phyloP scores from a whole-genome alignment of 331 rosid species.

The Quercus tomentella region DNA sequence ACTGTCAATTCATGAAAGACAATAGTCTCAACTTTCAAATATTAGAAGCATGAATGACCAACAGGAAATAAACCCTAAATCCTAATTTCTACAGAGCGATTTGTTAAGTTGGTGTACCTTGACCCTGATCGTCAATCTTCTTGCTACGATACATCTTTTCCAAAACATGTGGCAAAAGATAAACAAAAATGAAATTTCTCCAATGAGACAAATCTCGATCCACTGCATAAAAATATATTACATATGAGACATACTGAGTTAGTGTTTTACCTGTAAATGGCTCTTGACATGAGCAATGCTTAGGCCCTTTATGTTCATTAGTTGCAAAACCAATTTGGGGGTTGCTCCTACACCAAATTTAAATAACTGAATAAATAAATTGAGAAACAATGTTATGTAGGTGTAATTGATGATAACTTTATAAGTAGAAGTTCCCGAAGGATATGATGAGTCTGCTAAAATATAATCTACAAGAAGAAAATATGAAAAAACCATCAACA shows the following conservation, averaged over 20 bases:
- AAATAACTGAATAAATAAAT: too few species aligned
- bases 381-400: background rate
- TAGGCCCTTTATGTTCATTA: constrained; percentile 52
- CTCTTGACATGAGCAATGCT: constrained; percentile 54
- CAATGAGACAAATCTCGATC: background rate
- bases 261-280: constrained; percentile 44
- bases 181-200: background rate
- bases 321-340: constrained; percentile 45
- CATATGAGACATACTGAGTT: background rate
- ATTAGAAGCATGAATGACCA: background rate
- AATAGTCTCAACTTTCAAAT: background rate
- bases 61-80: background rate
- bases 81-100: background rate
- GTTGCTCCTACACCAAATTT: constrained; percentile 37
- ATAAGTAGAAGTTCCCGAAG: background rate
- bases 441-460: background rate
- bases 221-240: background rate
- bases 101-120: background rate
- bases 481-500: background rate
- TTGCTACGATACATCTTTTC: background rate
- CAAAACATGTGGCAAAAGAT: background rate
- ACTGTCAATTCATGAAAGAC: background rate
- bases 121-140: constrained; percentile 3
- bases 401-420: background rate
- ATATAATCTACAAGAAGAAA: background rate